Percentiles rank a stretch among this genome's conserved stretches.
Conservation (phyloP, 345 rosid genomes). For the Leavenworthia alabamica region DNA sequence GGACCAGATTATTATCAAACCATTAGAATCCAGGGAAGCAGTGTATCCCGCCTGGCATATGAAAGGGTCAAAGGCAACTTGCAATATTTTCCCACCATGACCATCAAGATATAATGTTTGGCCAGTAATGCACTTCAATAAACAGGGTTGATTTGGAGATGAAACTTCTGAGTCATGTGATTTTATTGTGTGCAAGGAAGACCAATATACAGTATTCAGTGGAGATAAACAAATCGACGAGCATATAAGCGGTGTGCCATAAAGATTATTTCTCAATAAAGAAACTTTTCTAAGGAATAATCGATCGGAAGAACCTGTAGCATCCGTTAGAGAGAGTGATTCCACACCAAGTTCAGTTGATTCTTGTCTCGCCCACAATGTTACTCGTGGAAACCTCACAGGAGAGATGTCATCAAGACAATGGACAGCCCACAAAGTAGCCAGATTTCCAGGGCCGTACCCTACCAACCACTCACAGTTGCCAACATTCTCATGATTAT, state of each 20-base stretch:
- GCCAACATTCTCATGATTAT: slow-evolving; percentile 42
- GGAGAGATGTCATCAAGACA: slow-evolving; percentile 82
- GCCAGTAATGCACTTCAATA: slow-evolving; percentile 30
- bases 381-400: slow-evolving; percentile 62
- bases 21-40: slow-evolving; percentile 74
- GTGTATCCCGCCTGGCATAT: slow-evolving; percentile 44
- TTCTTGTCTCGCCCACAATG: slow-evolving; percentile 58
- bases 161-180: slow-evolving; percentile 30
- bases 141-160: slow-evolving; percentile 31
- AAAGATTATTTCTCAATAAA: slow-evolving; percentile 42
- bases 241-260: slow-evolving; percentile 60
- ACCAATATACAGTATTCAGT: slow-evolving; percentile 49
- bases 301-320: slow-evolving; percentile 29
- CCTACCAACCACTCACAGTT: slow-evolving; percentile 86
- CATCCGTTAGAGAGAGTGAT: slow-evolving; percentile 30
- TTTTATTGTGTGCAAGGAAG: slow-evolving; percentile 38
- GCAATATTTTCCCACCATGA: slow-evolving; percentile 60
- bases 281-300: slow-evolving; percentile 48
- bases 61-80: slow-evolving; percentile 57
- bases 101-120: slow-evolving; percentile 47
- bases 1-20: slow-evolving; percentile 68
- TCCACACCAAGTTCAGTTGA: slow-evolving; percentile 32
- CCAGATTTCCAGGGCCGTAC: slow-evolving; percentile 58
- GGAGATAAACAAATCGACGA: slow-evolving; percentile 49
- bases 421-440: slow-evolving; percentile 80